phyloP scores from a whole-genome alignment of 805 yeast genomes.

The Lipomyces sp. region DNA sequence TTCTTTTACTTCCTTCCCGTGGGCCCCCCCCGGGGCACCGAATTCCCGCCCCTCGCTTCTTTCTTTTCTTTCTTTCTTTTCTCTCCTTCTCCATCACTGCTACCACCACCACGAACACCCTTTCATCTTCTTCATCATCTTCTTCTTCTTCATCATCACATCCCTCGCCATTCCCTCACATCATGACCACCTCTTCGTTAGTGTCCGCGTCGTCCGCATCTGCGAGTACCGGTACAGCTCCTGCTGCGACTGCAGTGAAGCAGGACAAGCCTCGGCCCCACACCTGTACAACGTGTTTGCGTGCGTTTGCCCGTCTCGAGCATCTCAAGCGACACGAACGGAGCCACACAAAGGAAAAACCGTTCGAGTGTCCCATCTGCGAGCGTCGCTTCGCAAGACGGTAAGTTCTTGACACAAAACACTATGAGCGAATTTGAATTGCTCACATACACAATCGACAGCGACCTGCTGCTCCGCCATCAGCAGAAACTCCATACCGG shows the following conservation, averaged over 20 bases:
- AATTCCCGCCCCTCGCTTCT: neutral
- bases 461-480: conserved; percentile 71
- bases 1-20: neutral
- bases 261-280: conserved; percentile 96
- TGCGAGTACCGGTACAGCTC: neutral
- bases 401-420: conserved; percentile 11
- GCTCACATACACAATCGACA: neutral
- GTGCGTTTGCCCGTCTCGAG: conserved; percentile 94
- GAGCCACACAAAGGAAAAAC: conserved; percentile 94
- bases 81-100: neutral
- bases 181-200: conserved; percentile 6
- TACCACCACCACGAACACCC: conserved; percentile 3
- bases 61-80: neutral
- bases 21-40: neutral
- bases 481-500: conserved; percentile 82
- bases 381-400: conserved; percentile 95
- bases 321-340: conserved; percentile 93
- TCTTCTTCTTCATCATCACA: neutral
- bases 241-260: conserved; percentile 47
- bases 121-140: conserved; percentile 3
- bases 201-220: neutral
- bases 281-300: conserved; percentile 83
- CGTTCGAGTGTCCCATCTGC: conserved; percentile 94
- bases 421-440: neutral
- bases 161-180: conserved; percentile 12